Evolutionary conservation across 2,329 filamentous ascomycete genomes (phyloP), one percentile per base, ranked within the genome.

Genomic region (Macroventuria anomochaeta): DNA sequence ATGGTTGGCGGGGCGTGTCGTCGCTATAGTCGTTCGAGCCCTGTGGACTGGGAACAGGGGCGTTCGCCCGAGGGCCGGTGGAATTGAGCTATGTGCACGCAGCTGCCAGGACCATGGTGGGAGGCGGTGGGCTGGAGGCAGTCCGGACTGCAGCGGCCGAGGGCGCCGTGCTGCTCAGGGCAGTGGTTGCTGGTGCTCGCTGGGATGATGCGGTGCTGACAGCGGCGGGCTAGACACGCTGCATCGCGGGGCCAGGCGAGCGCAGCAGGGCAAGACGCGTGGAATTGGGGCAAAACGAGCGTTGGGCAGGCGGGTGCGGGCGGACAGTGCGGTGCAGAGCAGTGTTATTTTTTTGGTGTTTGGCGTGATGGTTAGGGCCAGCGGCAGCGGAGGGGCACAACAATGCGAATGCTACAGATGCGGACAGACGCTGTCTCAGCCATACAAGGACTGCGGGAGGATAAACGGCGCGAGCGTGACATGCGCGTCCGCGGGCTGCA

Each of bases 91-190:
- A 74, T 71, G 59, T 57, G 57, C 42, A 53, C 49, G 59, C 58
- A 42, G 59, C 58, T 60, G 63, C 62, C 62, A 57, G 40, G 64
- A 73, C 65, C 73, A 75, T 75, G 58, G 62, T 74, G 61, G 57
- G 54, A 38, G 54, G 20, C 11, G 26, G 29, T 33, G 46, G 18
- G 43, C 32, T 32, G 33, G 38, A 18, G 33, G 23, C 18, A 48
- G 53, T 42, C 40, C 13, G 26, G 40, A 42, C 23, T 15, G 36
- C 12, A 31, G 57, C 21, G 38, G 46, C 43, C 46, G 49, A 46
- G 47, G 36, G 40, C 28, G 40, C 25, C 51, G 43, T 46, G n/a
- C n/a, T 36, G 54, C 23, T 54, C 28, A 53, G 29, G 49, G 38
- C 46, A 49, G 33, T 29, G 49, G 32, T 26, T 38, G 46, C 12